These are phyloP conservation scores for Citrus sinensis DNA, from an alignment of 345 rosid species.

Conservation along the genomic window DVS_A1.0 CM039167.1:29264501-29265000, in stretches of 20 bases:
- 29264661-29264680: constrained; percentile 87
- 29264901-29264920: not conserved
- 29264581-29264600: constrained; percentile 63
- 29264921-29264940: not conserved
- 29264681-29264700: constrained; percentile 54
- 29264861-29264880: constrained; percentile 89
- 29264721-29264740: constrained; percentile 67
- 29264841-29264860: constrained; percentile 63
- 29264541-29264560: constrained; percentile 27
- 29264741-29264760: constrained; percentile 56
- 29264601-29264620: constrained; percentile 80
- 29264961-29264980: constrained; percentile 2
- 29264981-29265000: constrained; percentile 5
- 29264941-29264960: not conserved
- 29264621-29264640: constrained; percentile 86
- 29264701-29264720: constrained; percentile 54
- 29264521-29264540: constrained; percentile 20
- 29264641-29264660: constrained; percentile 86
- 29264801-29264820: constrained; percentile 87
- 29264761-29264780: constrained; percentile 53
- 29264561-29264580: constrained; percentile 30
- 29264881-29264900: not conserved
- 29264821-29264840: constrained; percentile 91
- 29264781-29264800: constrained; percentile 68
- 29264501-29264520: constrained; percentile 26